A percentile compares a stretch with the other conserved stretches of the same genome.
phyloP scores from a whole-genome alignment of 2,329 filamentous ascomycete species.

The Incumbomyces lentus region DNA sequence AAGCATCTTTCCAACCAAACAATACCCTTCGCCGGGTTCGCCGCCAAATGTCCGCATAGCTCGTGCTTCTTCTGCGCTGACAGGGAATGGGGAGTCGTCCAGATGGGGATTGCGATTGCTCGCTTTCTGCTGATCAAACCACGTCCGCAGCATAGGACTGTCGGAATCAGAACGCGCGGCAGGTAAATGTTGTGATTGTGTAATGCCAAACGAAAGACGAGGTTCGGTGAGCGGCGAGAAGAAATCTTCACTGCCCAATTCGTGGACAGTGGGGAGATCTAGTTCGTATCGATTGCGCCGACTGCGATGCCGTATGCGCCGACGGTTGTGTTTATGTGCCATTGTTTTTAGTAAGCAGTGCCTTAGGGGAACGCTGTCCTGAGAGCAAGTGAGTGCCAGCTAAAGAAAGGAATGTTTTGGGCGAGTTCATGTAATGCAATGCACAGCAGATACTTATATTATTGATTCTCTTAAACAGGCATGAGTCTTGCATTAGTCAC shows the following conservation, averaged over 20 bases:
- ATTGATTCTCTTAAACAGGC: not conserved
- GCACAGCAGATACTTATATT: not conserved
- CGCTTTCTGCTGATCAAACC: not conserved
- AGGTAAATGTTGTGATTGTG: not conserved
- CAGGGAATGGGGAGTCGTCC: not conserved
- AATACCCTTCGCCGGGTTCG: conserved; percentile 20
- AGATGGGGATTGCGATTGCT: not conserved
- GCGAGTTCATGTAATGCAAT: not conserved
- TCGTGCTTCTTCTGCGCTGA: conserved; percentile 25
- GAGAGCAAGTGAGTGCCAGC: conserved; percentile 14
- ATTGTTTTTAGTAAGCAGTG: conserved; percentile 19
- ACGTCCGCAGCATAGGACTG: not conserved
- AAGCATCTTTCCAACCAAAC: conserved; percentile 39
- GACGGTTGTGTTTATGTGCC: conserved; percentile 39
- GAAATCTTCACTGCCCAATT: conserved; percentile 10
- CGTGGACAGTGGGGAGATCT: conserved; percentile 18
- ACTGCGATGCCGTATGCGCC: conserved; percentile 33
- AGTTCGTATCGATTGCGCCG: conserved; percentile 13
- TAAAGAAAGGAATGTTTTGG: not conserved
- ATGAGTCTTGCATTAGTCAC: conserved; percentile 6
- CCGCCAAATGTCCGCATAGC: conserved; percentile 29
- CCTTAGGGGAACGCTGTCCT: conserved; percentile 7
- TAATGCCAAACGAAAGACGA: not conserved
- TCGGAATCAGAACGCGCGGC: not conserved
- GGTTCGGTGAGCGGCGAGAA: conserved; percentile 2